These are phyloP conservation scores for Lathyrus tuberosus DNA, from an alignment of 306 rosid genomes.

Conservation along the genomic window DNA sequence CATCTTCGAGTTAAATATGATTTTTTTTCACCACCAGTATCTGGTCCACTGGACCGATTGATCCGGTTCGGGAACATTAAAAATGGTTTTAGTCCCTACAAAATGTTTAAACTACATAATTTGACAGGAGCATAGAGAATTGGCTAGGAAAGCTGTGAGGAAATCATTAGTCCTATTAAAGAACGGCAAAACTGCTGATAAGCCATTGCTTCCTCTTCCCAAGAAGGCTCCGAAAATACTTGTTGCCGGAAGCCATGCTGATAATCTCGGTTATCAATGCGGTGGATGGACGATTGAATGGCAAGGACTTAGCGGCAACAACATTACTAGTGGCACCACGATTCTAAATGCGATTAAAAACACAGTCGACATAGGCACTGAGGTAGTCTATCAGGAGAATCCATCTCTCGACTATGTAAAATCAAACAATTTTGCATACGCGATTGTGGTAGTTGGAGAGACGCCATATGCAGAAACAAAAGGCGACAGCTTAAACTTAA, in stretches of 20 bases:
- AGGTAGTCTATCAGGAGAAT: constrained; percentile 39
- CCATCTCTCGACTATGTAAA: constrained; percentile 29
- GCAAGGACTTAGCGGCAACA: constrained; percentile 45
- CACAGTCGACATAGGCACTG: constrained; percentile 31
- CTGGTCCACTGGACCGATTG: too few relatives aligned
- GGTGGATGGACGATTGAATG: constrained; percentile 54
- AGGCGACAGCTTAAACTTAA: constrained; percentile 43
- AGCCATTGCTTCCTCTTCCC: constrained; percentile 48
- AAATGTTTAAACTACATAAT: background rate
- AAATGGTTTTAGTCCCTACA: background rate
- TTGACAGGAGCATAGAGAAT: constrained; percentile 46
- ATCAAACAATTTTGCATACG: constrained; percentile 30
- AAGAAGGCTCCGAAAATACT: constrained; percentile 44
- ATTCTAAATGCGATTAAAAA: constrained; percentile 39
- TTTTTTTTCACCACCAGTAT: background rate
- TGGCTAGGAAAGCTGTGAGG: constrained; percentile 48
- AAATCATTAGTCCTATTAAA: constrained; percentile 46
- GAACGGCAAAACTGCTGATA: constrained; percentile 33
- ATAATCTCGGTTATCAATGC: constrained; percentile 50
- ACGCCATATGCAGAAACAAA: constrained; percentile 40
- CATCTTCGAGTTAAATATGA: background rate
- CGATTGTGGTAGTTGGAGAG: constrained; percentile 51
- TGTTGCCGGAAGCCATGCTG: constrained; percentile 49
- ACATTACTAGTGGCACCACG: constrained; percentile 40
- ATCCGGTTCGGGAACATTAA: background rate